These are phyloP conservation scores for Fusarium aywerte DNA, from an alignment of 2,329 filamentous ascomycete species.

Conservation along the genomic window DNA sequence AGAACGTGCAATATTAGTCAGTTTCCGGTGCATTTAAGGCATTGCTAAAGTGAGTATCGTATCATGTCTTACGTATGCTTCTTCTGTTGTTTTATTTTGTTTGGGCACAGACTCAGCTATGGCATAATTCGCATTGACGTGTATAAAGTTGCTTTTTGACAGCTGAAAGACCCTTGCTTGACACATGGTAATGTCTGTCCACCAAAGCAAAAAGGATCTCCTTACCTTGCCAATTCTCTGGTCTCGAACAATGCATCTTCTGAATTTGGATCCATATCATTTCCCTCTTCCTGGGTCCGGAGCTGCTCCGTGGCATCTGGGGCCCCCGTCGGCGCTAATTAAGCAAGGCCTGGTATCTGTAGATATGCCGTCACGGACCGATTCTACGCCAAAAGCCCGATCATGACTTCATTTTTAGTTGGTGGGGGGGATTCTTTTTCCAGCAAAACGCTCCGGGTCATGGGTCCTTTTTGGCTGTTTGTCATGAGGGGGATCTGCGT, in stretches of 20 bases:
- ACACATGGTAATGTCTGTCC: too few species aligned
- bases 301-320: conserved; percentile 12
- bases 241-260: not conserved
- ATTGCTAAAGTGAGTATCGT: conserved; percentile 5
- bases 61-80: conserved; percentile 5
- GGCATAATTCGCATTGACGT: not conserved
- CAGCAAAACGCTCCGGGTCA: conserved; percentile 24
- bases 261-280: not conserved
- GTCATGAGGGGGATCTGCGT: conserved; percentile 38
- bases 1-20: not conserved
- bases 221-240: not conserved
- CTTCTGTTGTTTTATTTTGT: not conserved
- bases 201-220: too few species aligned
- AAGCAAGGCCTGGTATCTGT: not conserved
- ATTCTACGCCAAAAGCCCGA: conserved; percentile 32
- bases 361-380: conserved; percentile 1
- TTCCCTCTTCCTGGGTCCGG: conserved; percentile 11
- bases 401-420: conserved; percentile 23
- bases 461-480: conserved; percentile 24
- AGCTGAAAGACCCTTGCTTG: conserved; percentile 4
- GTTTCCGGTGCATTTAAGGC: not conserved
- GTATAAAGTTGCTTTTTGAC: conserved; percentile 10
- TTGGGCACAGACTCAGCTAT: not conserved
- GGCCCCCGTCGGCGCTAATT: not conserved
- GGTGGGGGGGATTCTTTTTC: conserved; percentile 19